Evolutionary conservation across 1,284 basidiomycete genomes (phyloP).

Genomic region (Puccinia horiana): DNA sequence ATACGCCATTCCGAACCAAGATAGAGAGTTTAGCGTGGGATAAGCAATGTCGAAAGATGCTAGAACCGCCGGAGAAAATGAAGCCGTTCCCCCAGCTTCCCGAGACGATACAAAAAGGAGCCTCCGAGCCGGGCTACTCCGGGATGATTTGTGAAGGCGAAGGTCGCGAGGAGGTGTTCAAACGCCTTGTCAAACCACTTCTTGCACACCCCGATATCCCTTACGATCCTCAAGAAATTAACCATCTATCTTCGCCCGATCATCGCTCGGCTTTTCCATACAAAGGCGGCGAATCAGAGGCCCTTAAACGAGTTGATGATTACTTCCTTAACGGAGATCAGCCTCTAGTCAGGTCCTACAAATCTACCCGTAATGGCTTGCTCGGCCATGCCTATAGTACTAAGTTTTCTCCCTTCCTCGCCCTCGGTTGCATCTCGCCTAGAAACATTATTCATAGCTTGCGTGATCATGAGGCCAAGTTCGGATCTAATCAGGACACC

Average conservation of each 20-base stretch:
- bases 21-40: conserved; percentile 61
- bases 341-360: conserved; percentile 61
- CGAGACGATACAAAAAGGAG: conserved; percentile 56
- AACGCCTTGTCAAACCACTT: conserved; percentile 55
- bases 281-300: conserved; percentile 60
- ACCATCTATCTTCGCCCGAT: conserved; percentile 45
- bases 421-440: conserved; percentile 63
- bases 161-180: conserved; percentile 52
- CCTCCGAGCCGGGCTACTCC: conserved; percentile 53
- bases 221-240: conserved; percentile 52
- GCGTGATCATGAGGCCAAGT: conserved; percentile 58
- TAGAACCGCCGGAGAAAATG: conserved; percentile 53
- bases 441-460: conserved; percentile 60
- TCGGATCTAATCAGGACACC: conserved; percentile 59
- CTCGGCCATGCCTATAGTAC: conserved; percentile 64
- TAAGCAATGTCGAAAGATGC: conserved; percentile 56
- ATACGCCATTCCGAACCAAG: conserved; percentile 62
- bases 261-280: conserved; percentile 61
- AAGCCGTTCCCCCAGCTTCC: conserved; percentile 50
- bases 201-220: conserved; percentile 54
- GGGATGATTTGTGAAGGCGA: conserved; percentile 48
- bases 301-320: conserved; percentile 59
- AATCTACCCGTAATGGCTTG: conserved; percentile 65
- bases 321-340: conserved; percentile 59
- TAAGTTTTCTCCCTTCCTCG: conserved; percentile 63